Base-by-base conservation (phyloP, 2,329 filamentous ascomycete genomes). In the Ambrosiella beaveri region DNA sequence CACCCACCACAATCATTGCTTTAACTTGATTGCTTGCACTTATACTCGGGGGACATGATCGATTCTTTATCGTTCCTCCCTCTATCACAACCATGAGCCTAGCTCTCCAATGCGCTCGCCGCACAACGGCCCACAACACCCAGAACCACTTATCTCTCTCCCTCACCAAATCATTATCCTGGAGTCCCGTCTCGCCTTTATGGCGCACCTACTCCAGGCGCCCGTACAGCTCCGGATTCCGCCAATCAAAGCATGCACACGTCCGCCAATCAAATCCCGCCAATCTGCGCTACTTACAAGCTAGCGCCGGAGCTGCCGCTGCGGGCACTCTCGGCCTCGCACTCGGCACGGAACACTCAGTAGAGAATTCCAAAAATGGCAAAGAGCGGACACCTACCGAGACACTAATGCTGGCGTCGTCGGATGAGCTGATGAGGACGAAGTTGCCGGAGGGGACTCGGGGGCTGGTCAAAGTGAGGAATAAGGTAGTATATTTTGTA, bases 391-490 rank as follows among this genome's bases (percentile, higher is more conserved):
- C 58, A 7, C 58, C 59, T 5, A 56, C 56, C 35, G 90, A 96
- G 71, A 79, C 79, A 69, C 85, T 88, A 63, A 96, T 96, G 91
- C 78, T 96, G 12, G 80, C 89, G 67, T 81, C 77, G 1, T 96
- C 90, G 41, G 75, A 86, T 47, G 73, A 82, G 58, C 91, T 96
- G 71, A 80, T 95, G 40, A 75, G 75, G 59, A 87, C 86, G 65
- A 76, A 77, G 40, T 77, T 90, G 1, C 75, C 79, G 1, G 75
- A 82, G 4, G 74, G 82, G 59, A 75, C 84, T 37, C 73, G 73
- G 44, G 81, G 83, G 0, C 67, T 88, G 12, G 72, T 71, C 12
- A 77, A 79, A 54, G 65, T 83, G 6, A 71, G 77, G 53, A 79
- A 83, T 62, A 75, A 74, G 11, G 65, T 87, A 36, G 73, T 84